phyloP scores from a whole-genome alignment of 768 basidiomycete species.

The Termitomyces sp. region DNA sequence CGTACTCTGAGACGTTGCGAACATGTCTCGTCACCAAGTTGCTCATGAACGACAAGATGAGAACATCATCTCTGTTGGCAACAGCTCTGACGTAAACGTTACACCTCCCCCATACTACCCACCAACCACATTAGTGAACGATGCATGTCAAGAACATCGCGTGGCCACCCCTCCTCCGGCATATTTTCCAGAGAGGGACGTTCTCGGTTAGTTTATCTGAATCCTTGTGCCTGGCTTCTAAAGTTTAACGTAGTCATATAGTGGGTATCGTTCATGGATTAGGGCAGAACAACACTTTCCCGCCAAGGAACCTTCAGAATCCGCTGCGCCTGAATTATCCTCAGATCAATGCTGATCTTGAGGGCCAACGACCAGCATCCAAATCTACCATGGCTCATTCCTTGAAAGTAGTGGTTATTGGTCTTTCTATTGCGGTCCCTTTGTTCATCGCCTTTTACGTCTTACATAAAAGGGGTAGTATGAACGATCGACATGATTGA shows the following conservation, averaged over 20 bases:
- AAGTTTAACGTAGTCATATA: background rate
- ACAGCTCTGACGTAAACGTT: background rate
- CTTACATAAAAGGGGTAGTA: slow-evolving; percentile 1
- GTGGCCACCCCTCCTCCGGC: background rate
- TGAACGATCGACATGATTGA: background rate
- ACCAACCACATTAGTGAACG: background rate
- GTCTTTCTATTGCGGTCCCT: background rate
- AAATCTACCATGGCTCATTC: background rate
- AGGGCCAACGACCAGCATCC: background rate
- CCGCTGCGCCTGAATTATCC: background rate
- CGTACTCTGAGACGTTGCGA: background rate
- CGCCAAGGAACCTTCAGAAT: background rate
- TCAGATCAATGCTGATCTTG: background rate
- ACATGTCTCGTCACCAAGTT: background rate
- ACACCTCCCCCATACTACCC: background rate
- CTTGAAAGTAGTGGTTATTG: background rate
- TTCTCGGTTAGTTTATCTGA: background rate
- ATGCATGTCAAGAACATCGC: background rate
- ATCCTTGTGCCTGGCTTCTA: background rate
- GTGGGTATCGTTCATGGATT: background rate
- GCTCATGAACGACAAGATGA: background rate
- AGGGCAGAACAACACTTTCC: background rate
- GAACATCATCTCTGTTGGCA: background rate
- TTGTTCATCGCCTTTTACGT: slow-evolving; percentile 1
- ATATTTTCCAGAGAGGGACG: background rate